These are phyloP conservation scores for Pseudognaphalium luteoalbum DNA, from an alignment of 129 eudicot species.

Conservation along the genomic window DNA sequence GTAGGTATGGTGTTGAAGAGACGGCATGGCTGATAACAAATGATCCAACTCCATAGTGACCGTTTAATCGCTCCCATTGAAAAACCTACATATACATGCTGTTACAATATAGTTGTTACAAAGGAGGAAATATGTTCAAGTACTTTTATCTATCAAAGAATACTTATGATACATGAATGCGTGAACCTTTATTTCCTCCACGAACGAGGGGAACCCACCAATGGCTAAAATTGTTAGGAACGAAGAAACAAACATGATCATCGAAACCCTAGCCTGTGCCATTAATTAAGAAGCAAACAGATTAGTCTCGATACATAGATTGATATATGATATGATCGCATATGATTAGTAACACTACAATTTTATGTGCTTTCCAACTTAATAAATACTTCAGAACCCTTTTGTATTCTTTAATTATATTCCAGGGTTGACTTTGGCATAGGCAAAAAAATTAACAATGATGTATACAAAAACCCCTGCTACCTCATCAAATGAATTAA, in stretches of 20 bases:
- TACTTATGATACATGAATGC: background rate
- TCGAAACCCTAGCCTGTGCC: conserved; percentile 61
- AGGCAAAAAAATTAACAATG: too few relatives aligned
- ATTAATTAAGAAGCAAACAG: conserved; percentile 12
- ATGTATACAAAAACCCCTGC: too few relatives aligned
- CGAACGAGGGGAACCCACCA: conserved; percentile 88
- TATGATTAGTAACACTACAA: too few relatives aligned
- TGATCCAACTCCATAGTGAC: conserved; percentile 58
- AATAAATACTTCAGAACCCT: too few relatives aligned
- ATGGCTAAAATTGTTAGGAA: conserved; percentile 73
- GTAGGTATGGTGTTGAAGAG: conserved; percentile 55
- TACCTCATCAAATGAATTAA: too few relatives aligned
- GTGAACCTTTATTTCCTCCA: conserved; percentile 80
- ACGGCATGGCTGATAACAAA: conserved; percentile 55
- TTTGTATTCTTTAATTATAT: background rate
- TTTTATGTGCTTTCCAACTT: background rate
- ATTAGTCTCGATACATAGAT: background rate
- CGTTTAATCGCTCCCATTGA: conserved; percentile 56
- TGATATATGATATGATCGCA: background rate
- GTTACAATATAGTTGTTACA: background rate
- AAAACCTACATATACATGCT: conserved; percentile 42
- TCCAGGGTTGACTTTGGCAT: background rate
- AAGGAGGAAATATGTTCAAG: too few relatives aligned
- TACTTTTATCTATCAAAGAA: background rate
- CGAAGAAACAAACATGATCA: conserved; percentile 67